Conservation (phyloP, 208 protist species). For the Leishmania guyanensis region DNA sequence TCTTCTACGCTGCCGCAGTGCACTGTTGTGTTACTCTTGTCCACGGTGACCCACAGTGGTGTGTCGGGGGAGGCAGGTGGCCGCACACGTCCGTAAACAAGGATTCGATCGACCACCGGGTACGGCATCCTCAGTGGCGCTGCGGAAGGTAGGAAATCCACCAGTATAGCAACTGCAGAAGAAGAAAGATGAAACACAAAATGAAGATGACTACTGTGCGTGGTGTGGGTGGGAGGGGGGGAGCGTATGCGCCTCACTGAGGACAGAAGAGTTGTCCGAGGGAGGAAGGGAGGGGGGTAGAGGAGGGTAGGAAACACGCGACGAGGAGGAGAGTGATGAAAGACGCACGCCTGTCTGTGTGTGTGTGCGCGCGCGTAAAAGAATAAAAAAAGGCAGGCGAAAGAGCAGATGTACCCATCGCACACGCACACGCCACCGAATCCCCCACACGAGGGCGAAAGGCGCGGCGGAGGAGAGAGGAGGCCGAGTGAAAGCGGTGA, state of each 20-base stretch:
- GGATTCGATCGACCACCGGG: constrained; percentile 16
- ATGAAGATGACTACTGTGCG: neutral
- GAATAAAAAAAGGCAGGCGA: too few relatives aligned
- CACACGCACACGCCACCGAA: too few relatives aligned
- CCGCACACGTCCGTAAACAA: constrained; percentile 35
- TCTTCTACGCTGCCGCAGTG: constrained; percentile 2
- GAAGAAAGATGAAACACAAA: neutral
- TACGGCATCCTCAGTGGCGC: neutral
- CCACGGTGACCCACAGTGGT: constrained; percentile 7
- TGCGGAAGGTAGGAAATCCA: neutral
- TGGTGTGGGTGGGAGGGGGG: neutral
- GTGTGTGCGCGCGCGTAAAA: neutral
- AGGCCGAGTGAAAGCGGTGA: too few relatives aligned
- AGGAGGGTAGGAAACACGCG: neutral
- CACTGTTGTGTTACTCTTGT: neutral
- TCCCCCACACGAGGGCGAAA: too few relatives aligned
- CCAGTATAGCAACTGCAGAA: neutral
- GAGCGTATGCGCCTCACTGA: too few relatives aligned
- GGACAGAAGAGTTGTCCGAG: neutral
- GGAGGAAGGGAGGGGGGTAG: neutral
- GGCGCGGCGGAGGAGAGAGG: too few relatives aligned
- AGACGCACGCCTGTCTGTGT: neutral
- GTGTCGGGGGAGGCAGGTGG: constrained; percentile 10
- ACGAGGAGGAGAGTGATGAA: neutral
- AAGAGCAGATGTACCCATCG: too few relatives aligned